These are phyloP conservation scores for Avena sativa DNA, from an alignment of 176 grass and related monocot genomes.

Conservation along the genomic window DNA sequence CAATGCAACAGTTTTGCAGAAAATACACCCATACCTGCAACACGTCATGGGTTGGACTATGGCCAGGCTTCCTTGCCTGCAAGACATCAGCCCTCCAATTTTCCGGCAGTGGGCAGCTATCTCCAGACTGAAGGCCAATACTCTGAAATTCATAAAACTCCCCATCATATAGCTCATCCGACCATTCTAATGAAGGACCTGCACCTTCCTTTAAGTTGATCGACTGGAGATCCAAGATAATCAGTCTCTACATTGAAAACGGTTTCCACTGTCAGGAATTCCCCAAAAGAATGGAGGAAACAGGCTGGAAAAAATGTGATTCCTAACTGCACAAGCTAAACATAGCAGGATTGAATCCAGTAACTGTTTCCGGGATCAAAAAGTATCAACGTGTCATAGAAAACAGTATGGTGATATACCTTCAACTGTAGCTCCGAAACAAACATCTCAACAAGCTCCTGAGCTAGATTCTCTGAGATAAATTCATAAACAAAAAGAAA, in stretches of 20 bases:
- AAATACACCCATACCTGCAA: slow-evolving; percentile 62
- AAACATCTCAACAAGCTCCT: slow-evolving; percentile 86
- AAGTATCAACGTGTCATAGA: slow-evolving; percentile 26
- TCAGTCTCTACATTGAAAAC: slow-evolving; percentile 61
- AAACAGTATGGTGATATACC: slow-evolving; percentile 42
- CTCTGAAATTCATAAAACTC: slow-evolving; percentile 63
- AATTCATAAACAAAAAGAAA: slow-evolving; percentile 27
- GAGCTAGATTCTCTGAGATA: slow-evolving; percentile 70
- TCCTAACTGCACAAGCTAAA: slow-evolving; percentile 22
- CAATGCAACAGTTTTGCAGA: not conserved
- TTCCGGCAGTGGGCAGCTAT: slow-evolving; percentile 48
- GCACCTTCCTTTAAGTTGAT: slow-evolving; percentile 50
- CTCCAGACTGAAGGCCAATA: slow-evolving; percentile 58
- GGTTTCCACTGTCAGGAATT: slow-evolving; percentile 34
- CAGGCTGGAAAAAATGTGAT: slow-evolving; percentile 10
- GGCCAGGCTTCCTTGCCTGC: slow-evolving; percentile 17
- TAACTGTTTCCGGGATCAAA: not conserved
- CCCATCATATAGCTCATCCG: slow-evolving; percentile 68
- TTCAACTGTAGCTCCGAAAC: slow-evolving; percentile 72
- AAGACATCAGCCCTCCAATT: slow-evolving; percentile 45
- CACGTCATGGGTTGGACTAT: slow-evolving; percentile 50
- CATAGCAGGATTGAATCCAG: not conserved
- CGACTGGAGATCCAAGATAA: slow-evolving; percentile 64
- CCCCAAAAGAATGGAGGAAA: not conserved
- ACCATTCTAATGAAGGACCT: slow-evolving; percentile 48